Evolutionary conservation across 805 yeast species (phyloP).

Genomic region (Ogataea angusta): DNA sequence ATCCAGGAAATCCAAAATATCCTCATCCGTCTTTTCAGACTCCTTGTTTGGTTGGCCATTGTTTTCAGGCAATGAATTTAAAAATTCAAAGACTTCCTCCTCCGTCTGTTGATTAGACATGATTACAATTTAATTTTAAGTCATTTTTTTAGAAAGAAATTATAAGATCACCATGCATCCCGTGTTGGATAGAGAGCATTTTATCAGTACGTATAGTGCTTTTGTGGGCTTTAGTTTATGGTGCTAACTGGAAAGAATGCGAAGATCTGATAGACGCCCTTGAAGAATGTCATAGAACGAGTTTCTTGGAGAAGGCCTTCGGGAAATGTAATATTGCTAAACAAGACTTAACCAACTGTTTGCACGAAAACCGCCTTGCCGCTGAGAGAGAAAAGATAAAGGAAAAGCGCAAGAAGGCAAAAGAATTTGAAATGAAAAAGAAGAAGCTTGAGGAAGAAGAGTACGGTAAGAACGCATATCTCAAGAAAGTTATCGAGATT

Average conservation of each 20-base stretch:
- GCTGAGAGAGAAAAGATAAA: conserved; percentile 55
- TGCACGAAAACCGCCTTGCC: conserved; percentile 70
- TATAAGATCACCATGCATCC: conserved; percentile 29
- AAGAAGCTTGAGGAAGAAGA: conserved; percentile 69
- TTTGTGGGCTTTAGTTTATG: no score
- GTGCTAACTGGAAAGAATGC: conserved; percentile 47
- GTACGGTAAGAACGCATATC: conserved; percentile 70
- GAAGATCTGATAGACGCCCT: conserved; percentile 79
- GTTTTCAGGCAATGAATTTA: conserved; percentile 72
- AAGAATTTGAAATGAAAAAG: conserved; percentile 53
- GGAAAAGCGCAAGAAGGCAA: conserved; percentile 54
- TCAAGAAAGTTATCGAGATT: conserved; percentile 60
- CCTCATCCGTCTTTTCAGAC: conserved; percentile 44
- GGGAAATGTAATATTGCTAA: conserved; percentile 86
- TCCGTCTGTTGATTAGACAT: conserved; percentile 37
- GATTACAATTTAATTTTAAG: neutral
- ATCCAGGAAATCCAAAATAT: conserved; percentile 56
- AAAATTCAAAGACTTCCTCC: conserved; percentile 73
- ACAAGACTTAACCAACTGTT: conserved; percentile 72
- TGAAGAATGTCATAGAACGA: conserved; percentile 80
- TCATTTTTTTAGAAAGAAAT: conserved; percentile 4
- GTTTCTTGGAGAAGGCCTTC: conserved; percentile 63
- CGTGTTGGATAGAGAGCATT: conserved; percentile 30
- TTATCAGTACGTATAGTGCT: conserved; percentile 25
- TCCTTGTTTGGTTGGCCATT: conserved; percentile 18